A percentile compares a stretch with the other conserved stretches of the same genome.
These are phyloP conservation scores for Wickerhamomyces strasburgensis DNA, from an alignment of 805 yeast genomes.

Conservation along the genomic window DNA sequence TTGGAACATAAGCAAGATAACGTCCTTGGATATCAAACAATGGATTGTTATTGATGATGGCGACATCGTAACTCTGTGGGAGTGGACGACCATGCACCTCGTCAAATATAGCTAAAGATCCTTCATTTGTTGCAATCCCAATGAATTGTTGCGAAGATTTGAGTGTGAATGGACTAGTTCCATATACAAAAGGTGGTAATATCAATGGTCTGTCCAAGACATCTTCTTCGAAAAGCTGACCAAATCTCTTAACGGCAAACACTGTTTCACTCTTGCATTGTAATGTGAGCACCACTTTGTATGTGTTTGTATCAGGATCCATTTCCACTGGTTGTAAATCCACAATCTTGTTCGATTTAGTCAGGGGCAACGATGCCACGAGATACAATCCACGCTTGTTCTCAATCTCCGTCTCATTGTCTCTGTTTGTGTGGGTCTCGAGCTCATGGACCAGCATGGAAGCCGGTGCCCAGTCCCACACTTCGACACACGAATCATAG, in stretches of 20 bases:
- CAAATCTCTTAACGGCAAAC: slow-evolving; percentile 16
- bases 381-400: too few relatives aligned
- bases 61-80: slow-evolving; percentile 15
- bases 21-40: slow-evolving; percentile 38
- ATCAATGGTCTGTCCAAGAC: slow-evolving; percentile 13
- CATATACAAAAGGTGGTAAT: slow-evolving; percentile 26
- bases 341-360: slow-evolving; percentile 16
- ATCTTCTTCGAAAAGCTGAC: slow-evolving; percentile 18
- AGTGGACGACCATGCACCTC: slow-evolving; percentile 14
- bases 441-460: too few relatives aligned
- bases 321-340: slow-evolving; percentile 24
- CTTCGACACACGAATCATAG: slow-evolving; percentile 26
- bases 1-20: slow-evolving; percentile 34
- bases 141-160: slow-evolving; percentile 19
- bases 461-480: slow-evolving; percentile 39
- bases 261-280: slow-evolving; percentile 9
- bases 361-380: slow-evolving; percentile 23
- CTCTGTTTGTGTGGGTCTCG: too few relatives aligned
- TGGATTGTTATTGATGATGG: slow-evolving; percentile 32
- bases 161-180: slow-evolving; percentile 21
- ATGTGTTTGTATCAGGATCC: slow-evolving; percentile 19
- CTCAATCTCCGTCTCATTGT: too few relatives aligned
- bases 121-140: slow-evolving; percentile 27
- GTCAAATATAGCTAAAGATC: slow-evolving; percentile 25
- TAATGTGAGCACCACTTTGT: slow-evolving; percentile 15